Evolutionary conservation across 352 stramenopile genomes (phyloP), one percentile per base, ranked within the genome.

Genomic region (Phytophthora pseudosyringae): DNA sequence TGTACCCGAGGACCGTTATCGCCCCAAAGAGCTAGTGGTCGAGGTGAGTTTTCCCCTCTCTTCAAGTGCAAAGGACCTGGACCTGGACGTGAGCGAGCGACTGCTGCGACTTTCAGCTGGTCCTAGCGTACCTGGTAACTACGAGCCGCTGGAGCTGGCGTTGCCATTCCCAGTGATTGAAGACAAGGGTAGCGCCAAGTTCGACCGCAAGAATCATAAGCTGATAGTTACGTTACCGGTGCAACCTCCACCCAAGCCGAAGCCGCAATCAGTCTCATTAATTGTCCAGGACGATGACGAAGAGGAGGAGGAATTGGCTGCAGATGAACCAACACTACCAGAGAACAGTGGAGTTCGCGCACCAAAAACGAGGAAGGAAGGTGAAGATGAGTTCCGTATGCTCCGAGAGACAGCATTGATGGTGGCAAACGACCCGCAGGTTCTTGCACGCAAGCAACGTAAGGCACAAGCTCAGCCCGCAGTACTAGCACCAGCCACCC

Each of bases 221-320:
- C 58, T 97, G 1, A 59, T 91, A 3, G 81, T 97, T 11, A 95
- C 88, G 29, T 64, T 97, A 39, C 88, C 88, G 0, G 86, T 97
- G 28, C 73, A 88, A 15, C 79, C 87, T 4, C 86, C 81, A 7
- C 46, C 75, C 3, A 67, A 66, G 9, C 66, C 57, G 8, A 69
- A 71, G 36, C 49, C 61, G 12, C 62, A 69, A 46, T 59, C 57
- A 0, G 48, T 77, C 10, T 69, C 67, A 13, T 49, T 87, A 43
- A 51, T 70, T 46, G 73, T 86, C 39, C 29, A 81, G 21, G 71
- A 88, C 31, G 70, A 86, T 4, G 69, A 79, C 0, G 69, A 71
- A 8, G 63, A 78, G 4, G 60, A 71, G 1, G 69, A 72, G 5
- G 64, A 76, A 31, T 54, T 64, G 16, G 49, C 64, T 25, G 49